phyloP scores from a whole-genome alignment of 2,329 filamentous ascomycete genomes.

The Fusarium veterinarium region DNA sequence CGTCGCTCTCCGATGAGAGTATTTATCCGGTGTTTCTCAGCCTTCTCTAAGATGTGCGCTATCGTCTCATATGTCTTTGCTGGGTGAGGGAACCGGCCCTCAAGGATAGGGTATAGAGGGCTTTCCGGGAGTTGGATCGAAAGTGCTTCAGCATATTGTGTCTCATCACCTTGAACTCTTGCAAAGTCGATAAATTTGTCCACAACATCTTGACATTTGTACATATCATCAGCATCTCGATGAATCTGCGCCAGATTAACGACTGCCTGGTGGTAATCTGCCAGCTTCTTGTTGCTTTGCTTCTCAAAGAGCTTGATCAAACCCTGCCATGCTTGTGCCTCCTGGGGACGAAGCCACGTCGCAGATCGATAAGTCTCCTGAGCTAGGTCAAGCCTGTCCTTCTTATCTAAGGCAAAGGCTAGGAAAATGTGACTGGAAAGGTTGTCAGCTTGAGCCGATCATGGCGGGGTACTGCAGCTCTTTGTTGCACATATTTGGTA shows the following conservation, averaged over 20 bases:
- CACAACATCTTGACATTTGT: constrained; percentile 74
- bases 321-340: constrained; percentile 91
- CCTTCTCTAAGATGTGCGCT: constrained; percentile 83
- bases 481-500: neutral
- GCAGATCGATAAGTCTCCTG: constrained; percentile 82
- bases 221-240: constrained; percentile 71
- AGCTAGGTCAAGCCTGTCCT: constrained; percentile 75
- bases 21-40: constrained; percentile 91
- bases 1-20: constrained; percentile 88
- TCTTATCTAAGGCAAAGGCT: constrained; percentile 85
- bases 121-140: constrained; percentile 82
- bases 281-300: constrained; percentile 75
- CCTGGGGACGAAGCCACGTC: constrained; percentile 75
- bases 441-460: constrained; percentile 21
- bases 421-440: constrained; percentile 79
- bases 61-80: constrained; percentile 84
- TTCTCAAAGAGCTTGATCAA: constrained; percentile 87
- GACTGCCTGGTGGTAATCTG: constrained; percentile 79
- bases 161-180: constrained; percentile 75
- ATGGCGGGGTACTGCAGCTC: constrained; percentile 25
- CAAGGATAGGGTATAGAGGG: constrained; percentile 82
- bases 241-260: constrained; percentile 81
- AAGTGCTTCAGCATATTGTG: constrained; percentile 81
- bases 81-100: constrained; percentile 85
- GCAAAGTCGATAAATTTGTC: constrained; percentile 84